Percentiles rank a stretch among this genome's conserved stretches.
These are phyloP conservation scores for Gossypium sturtianum DNA, from an alignment of 345 rosid genomes.

Conservation along the genomic window DNA sequence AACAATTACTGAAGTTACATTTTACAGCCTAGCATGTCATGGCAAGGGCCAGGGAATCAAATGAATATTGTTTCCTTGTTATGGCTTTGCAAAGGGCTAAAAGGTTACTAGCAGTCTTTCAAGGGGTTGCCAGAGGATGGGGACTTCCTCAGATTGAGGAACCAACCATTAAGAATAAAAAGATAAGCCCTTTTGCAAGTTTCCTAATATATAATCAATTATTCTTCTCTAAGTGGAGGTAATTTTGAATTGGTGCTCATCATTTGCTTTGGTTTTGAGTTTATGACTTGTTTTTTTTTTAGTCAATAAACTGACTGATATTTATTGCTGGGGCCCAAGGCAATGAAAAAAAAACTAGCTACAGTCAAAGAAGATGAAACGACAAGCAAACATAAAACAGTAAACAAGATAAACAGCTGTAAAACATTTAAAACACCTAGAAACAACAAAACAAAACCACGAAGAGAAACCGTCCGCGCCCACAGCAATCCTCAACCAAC, in stretches of 20 bases:
- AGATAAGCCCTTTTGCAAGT: not conserved
- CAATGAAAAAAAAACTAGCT: too few relatives aligned
- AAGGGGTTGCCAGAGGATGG: not conserved
- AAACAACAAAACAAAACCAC: too few relatives aligned
- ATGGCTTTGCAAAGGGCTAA: not conserved
- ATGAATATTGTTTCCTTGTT: not conserved
- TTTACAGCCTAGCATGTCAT: constrained; percentile 19
- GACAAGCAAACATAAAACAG: too few relatives aligned
- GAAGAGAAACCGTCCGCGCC: too few relatives aligned
- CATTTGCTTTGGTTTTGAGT: constrained; percentile 12
- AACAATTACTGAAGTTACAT: not conserved
- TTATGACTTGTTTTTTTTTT: constrained; percentile 18
- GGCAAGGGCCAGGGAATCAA: constrained; percentile 9
- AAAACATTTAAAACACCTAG: too few relatives aligned
- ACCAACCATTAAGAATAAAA: constrained; percentile 23
- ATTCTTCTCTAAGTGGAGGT: constrained; percentile 9
- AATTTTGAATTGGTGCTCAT: constrained; percentile 6
- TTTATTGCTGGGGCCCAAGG: too few relatives aligned
- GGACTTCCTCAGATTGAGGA: constrained; percentile 46
- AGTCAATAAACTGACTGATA: too few relatives aligned
- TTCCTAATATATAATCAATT: not conserved
- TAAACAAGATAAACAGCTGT: too few relatives aligned
- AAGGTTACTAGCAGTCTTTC: not conserved
- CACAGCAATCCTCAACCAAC: too few relatives aligned
- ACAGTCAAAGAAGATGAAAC: too few relatives aligned